These are phyloP conservation scores for Pseudogymnoascus sp. DNA, from an alignment of 2,329 filamentous ascomycete species.

Conservation along the genomic window DNA sequence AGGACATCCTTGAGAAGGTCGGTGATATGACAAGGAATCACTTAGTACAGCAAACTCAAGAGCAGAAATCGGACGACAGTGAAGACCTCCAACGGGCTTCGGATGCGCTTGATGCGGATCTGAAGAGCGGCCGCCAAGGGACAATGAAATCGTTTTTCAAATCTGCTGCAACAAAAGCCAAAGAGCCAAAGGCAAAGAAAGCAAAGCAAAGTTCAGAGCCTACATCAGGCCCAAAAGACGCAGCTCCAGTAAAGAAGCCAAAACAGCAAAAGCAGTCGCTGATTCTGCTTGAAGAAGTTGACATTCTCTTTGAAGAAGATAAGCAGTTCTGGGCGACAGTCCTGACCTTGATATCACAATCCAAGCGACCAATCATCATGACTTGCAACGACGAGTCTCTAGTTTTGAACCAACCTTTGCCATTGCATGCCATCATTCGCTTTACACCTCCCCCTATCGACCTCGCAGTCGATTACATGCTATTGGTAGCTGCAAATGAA, in stretches of 20 bases:
- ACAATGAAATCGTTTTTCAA: constrained; percentile 79
- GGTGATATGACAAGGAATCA: constrained; percentile 98
- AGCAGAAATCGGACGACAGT: constrained; percentile 25
- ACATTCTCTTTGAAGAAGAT: constrained; percentile 90
- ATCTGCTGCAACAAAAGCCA: constrained; percentile 32
- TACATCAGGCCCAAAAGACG: background rate
- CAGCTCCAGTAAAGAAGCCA: constrained; percentile 12
- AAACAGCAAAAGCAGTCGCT: constrained; percentile 77
- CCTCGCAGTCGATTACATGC: constrained; percentile 68
- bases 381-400: constrained; percentile 89
- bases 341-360: constrained; percentile 66
- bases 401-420: constrained; percentile 66
- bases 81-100: constrained; percentile 27
- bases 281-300: constrained; percentile 88
- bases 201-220: background rate
- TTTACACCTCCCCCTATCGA: constrained; percentile 59
- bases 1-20: constrained; percentile 82
- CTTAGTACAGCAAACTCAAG: constrained; percentile 56
- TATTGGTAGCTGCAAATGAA: constrained; percentile 78
- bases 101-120: constrained; percentile 46
- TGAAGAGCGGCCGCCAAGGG: constrained; percentile 64
- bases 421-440: constrained; percentile 77
- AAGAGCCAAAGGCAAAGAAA: constrained; percentile 25
- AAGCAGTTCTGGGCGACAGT: constrained; percentile 90
- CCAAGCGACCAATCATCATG: constrained; percentile 86